Evolutionary conservation across 1,284 basidiomycete species (phyloP).

Genomic region (Austroboletus rostrupii): DNA sequence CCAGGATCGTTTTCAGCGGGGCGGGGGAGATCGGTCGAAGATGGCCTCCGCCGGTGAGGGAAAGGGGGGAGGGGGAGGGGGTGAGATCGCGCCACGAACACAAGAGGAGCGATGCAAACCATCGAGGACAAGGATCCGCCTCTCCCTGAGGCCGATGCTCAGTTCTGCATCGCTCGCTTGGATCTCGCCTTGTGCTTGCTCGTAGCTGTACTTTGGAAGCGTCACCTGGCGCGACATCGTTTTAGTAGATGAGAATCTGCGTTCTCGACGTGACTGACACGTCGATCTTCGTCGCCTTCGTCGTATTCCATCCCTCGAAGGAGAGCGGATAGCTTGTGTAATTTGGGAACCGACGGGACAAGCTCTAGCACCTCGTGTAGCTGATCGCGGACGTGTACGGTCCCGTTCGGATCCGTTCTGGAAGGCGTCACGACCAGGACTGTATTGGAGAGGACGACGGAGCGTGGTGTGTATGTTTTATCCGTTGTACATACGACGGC

Average conservation of each 20-base stretch:
- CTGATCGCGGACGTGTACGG: conserved; percentile 63
- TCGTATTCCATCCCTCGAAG: conserved; percentile 68
- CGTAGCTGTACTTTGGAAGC: conserved; percentile 46
- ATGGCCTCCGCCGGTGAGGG: conserved; percentile 39
- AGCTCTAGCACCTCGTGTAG: conserved; percentile 78
- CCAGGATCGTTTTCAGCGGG: conserved; percentile 68
- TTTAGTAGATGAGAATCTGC: conserved; percentile 4
- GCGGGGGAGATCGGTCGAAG: conserved; percentile 66
- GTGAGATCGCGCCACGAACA: conserved; percentile 1
- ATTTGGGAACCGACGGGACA: conserved; percentile 63
- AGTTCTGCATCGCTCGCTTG: conserved; percentile 80
- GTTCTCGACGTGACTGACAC: conserved; percentile 19
- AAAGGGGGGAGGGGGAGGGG: not conserved
- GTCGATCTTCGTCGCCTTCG: conserved; percentile 50
- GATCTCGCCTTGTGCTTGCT: conserved; percentile 58
- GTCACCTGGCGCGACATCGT: conserved; percentile 9
- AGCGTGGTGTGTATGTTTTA: conserved; percentile 78
- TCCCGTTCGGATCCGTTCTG: conserved; percentile 33
- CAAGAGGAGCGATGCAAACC: conserved; percentile 39
- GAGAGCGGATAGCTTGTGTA: conserved; percentile 63
- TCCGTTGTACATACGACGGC: conserved; percentile 82
- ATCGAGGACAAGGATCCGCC: conserved; percentile 67
- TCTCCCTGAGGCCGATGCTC: conserved; percentile 55
- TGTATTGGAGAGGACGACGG: conserved; percentile 83
- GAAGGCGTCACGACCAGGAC: conserved; percentile 68